Conservation (phyloP, 2,329 filamentous ascomycete genomes). For the Aaosphaeria arxii region DNA sequence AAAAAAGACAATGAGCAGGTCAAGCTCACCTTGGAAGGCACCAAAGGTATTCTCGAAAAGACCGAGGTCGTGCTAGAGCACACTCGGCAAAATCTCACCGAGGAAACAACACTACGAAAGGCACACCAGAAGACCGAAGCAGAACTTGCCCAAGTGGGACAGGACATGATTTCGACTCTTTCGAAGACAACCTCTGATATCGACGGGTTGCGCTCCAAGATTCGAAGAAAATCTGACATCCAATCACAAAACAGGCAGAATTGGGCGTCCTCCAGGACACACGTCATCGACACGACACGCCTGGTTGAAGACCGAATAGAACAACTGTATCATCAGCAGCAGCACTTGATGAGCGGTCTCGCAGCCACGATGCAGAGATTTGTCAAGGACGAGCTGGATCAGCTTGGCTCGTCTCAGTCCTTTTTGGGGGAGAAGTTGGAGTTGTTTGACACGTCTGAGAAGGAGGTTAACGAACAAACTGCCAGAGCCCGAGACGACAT, state of each 20-base stretch:
- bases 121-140: conserved; percentile 85
- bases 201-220: conserved; percentile 77
- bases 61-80: conserved; percentile 80
- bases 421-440: conserved; percentile 68
- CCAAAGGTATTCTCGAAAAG: conserved; percentile 77
- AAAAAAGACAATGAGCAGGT: conserved; percentile 88
- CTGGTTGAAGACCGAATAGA: conserved; percentile 74
- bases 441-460: conserved; percentile 65
- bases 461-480: conserved; percentile 66
- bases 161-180: conserved; percentile 73
- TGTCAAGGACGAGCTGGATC: conserved; percentile 69
- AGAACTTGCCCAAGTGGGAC: conserved; percentile 70
- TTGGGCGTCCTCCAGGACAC: conserved; percentile 73
- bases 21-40: conserved; percentile 69
- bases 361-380: conserved; percentile 73
- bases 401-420: conserved; percentile 66
- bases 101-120: conserved; percentile 75
- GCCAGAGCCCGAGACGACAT: conserved; percentile 74
- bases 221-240: conserved; percentile 79
- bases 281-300: conserved; percentile 73
- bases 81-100: conserved; percentile 71
- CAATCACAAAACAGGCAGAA: conserved; percentile 74
- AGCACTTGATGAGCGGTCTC: conserved; percentile 65
- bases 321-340: conserved; percentile 70
- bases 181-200: conserved; percentile 77